Conservation (phyloP, 2,329 filamentous ascomycete genomes). For the Sclerotinia borealis region DNA sequence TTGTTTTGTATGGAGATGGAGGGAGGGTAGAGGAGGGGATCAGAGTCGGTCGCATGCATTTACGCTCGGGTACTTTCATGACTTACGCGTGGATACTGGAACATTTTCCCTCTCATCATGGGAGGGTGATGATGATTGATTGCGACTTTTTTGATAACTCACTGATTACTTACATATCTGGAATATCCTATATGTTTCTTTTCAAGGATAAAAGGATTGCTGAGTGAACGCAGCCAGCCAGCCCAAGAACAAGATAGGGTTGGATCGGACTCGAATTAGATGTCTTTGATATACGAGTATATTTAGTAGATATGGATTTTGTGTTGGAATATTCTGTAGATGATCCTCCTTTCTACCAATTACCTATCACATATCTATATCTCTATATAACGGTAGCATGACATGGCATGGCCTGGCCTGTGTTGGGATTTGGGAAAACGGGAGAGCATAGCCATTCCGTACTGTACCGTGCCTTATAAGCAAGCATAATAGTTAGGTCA, state of each 20-base stretch:
- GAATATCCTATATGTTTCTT: background rate
- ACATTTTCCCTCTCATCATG: too few species aligned
- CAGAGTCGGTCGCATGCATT: constrained; percentile 20
- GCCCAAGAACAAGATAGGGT: constrained; percentile 7
- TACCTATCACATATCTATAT: background rate
- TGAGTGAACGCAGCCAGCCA: background rate
- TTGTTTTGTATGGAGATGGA: background rate
- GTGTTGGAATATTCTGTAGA: background rate
- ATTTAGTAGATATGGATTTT: background rate
- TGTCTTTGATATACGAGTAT: constrained; percentile 12
- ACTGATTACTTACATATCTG: background rate
- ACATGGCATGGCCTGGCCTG: background rate
- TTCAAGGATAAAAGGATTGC: constrained; percentile 3
- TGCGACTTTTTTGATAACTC: background rate
- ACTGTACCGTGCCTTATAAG: too few species aligned
- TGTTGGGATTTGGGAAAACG: background rate
- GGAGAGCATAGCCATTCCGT: background rate
- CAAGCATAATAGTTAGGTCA: background rate
- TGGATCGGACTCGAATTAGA: constrained; percentile 6
- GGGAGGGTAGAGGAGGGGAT: too few species aligned
- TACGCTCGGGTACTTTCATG: constrained; percentile 21
- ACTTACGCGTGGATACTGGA: constrained; percentile 14
- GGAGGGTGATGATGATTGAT: too few species aligned
- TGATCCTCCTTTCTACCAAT: background rate
- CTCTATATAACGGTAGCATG: background rate